A percentile compares a stretch with the other conserved stretches of the same genome.
Conservation (phyloP, 768 basidiomycete genomes). For the Tulasnella sp. region DNA sequence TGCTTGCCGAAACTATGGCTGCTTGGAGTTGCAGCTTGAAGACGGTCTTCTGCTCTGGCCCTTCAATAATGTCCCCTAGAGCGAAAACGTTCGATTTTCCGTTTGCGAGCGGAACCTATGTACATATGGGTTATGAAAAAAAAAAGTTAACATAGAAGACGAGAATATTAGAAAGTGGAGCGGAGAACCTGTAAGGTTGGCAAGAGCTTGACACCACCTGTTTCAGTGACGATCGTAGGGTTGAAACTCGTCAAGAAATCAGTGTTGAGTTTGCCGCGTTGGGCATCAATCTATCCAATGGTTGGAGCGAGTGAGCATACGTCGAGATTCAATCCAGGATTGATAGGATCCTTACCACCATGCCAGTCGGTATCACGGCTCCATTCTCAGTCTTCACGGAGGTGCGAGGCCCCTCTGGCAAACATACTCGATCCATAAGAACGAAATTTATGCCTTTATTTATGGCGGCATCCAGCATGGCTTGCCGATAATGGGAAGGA, state of each 20-base stretch:
- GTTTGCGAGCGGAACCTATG: conserved; percentile 16
- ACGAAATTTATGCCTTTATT: conserved; percentile 18
- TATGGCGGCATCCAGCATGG: conserved; percentile 3
- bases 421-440: conserved; percentile 14
- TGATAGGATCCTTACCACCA: conserved; percentile 21
- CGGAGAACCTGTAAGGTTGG: conserved; percentile 20
- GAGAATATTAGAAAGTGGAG: background rate
- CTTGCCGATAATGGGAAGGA: conserved; percentile 19
- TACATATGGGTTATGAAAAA: too few species aligned
- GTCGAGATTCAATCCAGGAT: too few species aligned
- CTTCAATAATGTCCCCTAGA: conserved; percentile 19
- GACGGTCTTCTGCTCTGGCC: conserved; percentile 19
- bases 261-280: conserved; percentile 16
- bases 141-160: background rate
- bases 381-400: conserved; percentile 21
- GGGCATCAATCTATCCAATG: too few species aligned
- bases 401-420: background rate
- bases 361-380: conserved; percentile 18
- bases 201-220: conserved; percentile 18
- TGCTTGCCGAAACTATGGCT: conserved; percentile 16
- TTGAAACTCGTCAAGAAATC: conserved; percentile 12
- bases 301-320: too few species aligned
- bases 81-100: conserved; percentile 19
- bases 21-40: conserved; percentile 17
- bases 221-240: conserved; percentile 10